Base-by-base conservation (phyloP, 306 rosid species). In the Glycine tomentella region DNA sequence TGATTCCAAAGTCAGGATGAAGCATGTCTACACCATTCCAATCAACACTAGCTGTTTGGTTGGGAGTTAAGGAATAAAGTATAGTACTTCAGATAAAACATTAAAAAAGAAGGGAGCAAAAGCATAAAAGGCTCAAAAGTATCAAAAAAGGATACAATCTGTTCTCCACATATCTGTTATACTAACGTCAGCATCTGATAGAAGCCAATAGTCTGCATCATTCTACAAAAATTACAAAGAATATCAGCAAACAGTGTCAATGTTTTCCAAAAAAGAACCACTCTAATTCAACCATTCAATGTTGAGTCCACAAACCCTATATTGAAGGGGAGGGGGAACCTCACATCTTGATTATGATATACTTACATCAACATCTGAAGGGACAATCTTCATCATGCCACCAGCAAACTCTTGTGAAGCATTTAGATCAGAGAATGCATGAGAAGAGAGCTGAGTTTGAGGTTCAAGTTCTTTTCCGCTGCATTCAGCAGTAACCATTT, bases 161-260 rank as follows among this genome's bases (percentile, higher is more conserved):
- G 95, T 88, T 90, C 88, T 90, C 99, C 99, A 96, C 91, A 93
- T 93, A 69, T 96, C 97, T 71, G 99, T 96, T 78, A 96, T 96
- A 91, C 99, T 96, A 82, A 90, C 90, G 8, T 88, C 98, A 83
- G 97, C 97, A 81, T 94, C 99, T 64, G 99, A 92, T 74, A 93
- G 88, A 84, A 96, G 97, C 99, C 99, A 96, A 87, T 96, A 96
- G 77, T 96, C 98, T 16, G 97, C 97, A 61, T 93, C 97, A 84
- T 89, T 96, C 99, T 96, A 90, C 86, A 87, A 77, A 81, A 58
- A 49, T 44, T 36, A 82, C 31, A 65, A 78, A 85, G n/a, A 65
- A 76, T 16, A 55, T 81, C 75, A 85, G 84, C 57, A 62, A 25
- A 63, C 57, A 55, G 58, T 33, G 34, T 8, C 69, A 69, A 42